Evolutionary conservation across 2,329 filamentous ascomycete species (phyloP).

Genomic region (Penicillium palitans): DNA sequence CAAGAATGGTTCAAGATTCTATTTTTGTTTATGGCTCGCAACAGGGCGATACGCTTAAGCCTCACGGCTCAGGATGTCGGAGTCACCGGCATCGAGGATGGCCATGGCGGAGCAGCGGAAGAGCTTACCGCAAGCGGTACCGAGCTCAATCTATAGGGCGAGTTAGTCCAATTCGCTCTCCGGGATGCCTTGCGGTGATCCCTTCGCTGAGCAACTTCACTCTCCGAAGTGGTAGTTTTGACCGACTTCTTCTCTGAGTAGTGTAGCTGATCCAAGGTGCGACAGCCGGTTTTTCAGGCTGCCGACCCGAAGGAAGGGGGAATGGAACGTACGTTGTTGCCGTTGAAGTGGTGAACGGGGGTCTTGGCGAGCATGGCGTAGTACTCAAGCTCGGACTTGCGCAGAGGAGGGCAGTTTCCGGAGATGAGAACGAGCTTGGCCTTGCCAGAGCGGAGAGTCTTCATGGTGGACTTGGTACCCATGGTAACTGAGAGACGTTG

Average conservation of each 20-base stretch:
- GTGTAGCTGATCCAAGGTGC: slow-evolving; percentile 27
- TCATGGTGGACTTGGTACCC: slow-evolving; percentile 86
- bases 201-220: slow-evolving; percentile 34
- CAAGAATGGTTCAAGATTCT: slow-evolving; percentile 15
- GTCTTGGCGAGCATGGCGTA: slow-evolving; percentile 93
- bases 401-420: slow-evolving; percentile 95
- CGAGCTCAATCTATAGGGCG: slow-evolving; percentile 82
- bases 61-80: slow-evolving; percentile 72
- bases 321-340: slow-evolving; percentile 88
- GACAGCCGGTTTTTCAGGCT: slow-evolving; percentile 13
- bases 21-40: slow-evolving; percentile 12
- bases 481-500: slow-evolving; percentile 62
- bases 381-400: slow-evolving; percentile 97
- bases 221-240: slow-evolving; percentile 26
- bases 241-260: slow-evolving; percentile 30
- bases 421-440: slow-evolving; percentile 97
- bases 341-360: slow-evolving; percentile 95
- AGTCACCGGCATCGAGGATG: slow-evolving; percentile 96
- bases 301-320: slow-evolving; percentile 17
- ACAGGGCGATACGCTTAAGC: slow-evolving; percentile 19
- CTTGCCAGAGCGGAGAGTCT: slow-evolving; percentile 92
- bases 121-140: slow-evolving; percentile 98
- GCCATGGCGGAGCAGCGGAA: slow-evolving; percentile 98
- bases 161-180: slow-evolving; percentile 29
- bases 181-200: slow-evolving; percentile 23